Percentiles rank a stretch among this genome's conserved stretches.
These are phyloP conservation scores for Podila verticillata DNA, from an alignment of 192 early-diverging fungal genomes.

Conservation along the genomic window DNA sequence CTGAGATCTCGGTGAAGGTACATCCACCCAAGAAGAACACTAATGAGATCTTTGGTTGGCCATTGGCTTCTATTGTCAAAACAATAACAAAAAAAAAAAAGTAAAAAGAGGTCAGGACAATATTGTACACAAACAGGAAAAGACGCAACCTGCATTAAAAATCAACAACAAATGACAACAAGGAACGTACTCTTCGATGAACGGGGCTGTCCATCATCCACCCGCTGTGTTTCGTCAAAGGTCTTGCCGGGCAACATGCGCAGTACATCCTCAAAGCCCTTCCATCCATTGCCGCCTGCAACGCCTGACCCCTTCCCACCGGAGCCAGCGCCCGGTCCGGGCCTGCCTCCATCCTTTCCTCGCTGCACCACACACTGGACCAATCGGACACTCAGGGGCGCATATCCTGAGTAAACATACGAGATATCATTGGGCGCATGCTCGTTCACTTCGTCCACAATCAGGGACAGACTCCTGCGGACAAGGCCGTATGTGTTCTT, in stretches of 20 bases:
- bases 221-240: slow-evolving; percentile 80
- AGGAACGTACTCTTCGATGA: slow-evolving; percentile 50
- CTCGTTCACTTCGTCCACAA: slow-evolving; percentile 90
- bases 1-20: slow-evolving; percentile 92
- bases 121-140: neutral
- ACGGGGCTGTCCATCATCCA: slow-evolving; percentile 57
- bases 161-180: slow-evolving; percentile 12
- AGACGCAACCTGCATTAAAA: neutral
- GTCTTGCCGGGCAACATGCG: slow-evolving; percentile 79
- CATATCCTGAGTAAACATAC: slow-evolving; percentile 96
- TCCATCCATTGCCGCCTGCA: slow-evolving; percentile 77
- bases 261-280: slow-evolving; percentile 88
- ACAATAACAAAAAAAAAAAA: slow-evolving; percentile 7
- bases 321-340: slow-evolving; percentile 20
- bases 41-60: slow-evolving; percentile 76
- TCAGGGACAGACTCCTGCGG: slow-evolving; percentile 76
- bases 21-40: slow-evolving; percentile 97
- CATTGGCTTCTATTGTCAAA: slow-evolving; percentile 53
- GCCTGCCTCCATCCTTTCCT: slow-evolving; percentile 17
- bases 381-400: slow-evolving; percentile 89
- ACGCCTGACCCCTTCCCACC: slow-evolving; percentile 25
- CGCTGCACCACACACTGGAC: slow-evolving; percentile 74
- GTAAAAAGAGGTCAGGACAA: slow-evolving; percentile 15
- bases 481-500: slow-evolving; percentile 66
- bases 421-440: slow-evolving; percentile 86